Evolutionary conservation across 1,284 basidiomycete genomes (phyloP).

Genomic region (Puccinia hordei): DNA sequence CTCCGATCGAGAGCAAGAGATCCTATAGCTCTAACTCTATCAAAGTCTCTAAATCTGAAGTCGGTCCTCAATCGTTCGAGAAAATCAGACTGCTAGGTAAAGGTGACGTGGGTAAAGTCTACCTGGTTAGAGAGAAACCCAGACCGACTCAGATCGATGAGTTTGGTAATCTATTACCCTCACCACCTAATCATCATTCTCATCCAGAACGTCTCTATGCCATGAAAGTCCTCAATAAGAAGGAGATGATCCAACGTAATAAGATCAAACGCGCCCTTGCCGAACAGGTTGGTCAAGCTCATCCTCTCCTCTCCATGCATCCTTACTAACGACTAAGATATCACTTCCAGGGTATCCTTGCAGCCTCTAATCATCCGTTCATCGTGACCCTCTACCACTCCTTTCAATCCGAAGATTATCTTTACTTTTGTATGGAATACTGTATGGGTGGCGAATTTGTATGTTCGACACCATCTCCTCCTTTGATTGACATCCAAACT

Average conservation of each 20-base stretch:
- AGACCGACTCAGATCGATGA: constrained; percentile 72
- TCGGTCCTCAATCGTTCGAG: constrained; percentile 83
- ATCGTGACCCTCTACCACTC: constrained; percentile 97
- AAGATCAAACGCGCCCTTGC: constrained; percentile 96
- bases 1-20: constrained; percentile 67
- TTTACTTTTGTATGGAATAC: constrained; percentile 72
- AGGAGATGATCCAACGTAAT: constrained; percentile 97
- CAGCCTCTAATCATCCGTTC: constrained; percentile 94
- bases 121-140: constrained; percentile 94
- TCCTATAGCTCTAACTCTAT: constrained; percentile 98
- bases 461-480: neutral
- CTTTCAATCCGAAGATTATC: constrained; percentile 94
- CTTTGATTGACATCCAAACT: neutral
- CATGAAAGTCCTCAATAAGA: constrained; percentile 81
- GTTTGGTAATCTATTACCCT: neutral
- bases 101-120: constrained; percentile 93
- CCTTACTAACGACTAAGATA: too few species aligned
- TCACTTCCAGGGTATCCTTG: constrained; percentile 89
- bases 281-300: constrained; percentile 67
- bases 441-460: constrained; percentile 50
- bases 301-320: neutral
- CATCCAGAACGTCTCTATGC: constrained; percentile 42
- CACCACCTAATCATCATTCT: neutral
- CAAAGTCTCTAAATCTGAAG: constrained; percentile 79
- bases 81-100: constrained; percentile 94